Conservation (phyloP, 768 basidiomycete genomes). For the Boletales sp. region DNA sequence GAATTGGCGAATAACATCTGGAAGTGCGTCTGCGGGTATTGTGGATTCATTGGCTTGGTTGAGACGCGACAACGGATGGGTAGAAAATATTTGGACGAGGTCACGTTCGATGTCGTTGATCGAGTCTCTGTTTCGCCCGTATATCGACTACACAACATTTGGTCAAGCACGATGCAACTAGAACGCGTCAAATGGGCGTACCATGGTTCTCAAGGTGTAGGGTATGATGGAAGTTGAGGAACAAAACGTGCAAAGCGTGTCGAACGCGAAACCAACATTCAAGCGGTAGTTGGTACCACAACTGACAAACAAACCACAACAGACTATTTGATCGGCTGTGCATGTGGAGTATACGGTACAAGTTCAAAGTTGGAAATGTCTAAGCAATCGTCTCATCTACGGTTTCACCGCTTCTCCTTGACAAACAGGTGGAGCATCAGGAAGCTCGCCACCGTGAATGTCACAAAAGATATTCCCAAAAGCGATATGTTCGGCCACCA, state of each 20-base stretch:
- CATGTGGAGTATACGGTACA: background rate
- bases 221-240: background rate
- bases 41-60: slow-evolving; percentile 59
- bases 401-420: slow-evolving; percentile 55
- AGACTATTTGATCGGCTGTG: background rate
- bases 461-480: slow-evolving; percentile 81
- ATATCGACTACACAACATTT: slow-evolving; percentile 24
- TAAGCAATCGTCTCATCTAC: background rate
- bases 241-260: background rate
- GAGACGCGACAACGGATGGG: slow-evolving; percentile 56
- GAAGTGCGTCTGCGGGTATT: slow-evolving; percentile 68
- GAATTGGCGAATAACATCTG: slow-evolving; percentile 66
- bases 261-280: slow-evolving; percentile 3
- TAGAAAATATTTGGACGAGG: slow-evolving; percentile 62
- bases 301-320: slow-evolving; percentile 20
- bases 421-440: slow-evolving; percentile 84
- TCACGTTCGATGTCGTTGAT: slow-evolving; percentile 67
- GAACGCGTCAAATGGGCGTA: slow-evolving; percentile 16
- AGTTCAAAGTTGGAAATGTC: background rate
- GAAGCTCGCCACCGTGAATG: slow-evolving; percentile 75
- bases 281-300: slow-evolving; percentile 9
- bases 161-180: background rate
- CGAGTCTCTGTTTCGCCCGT: slow-evolving; percentile 66
- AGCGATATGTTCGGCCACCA: slow-evolving; percentile 97
- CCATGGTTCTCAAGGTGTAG: slow-evolving; percentile 20